These are phyloP conservation scores for Phytopythium kandeliae DNA, from an alignment of 352 stramenopile species.

Conservation along the genomic window DNA sequence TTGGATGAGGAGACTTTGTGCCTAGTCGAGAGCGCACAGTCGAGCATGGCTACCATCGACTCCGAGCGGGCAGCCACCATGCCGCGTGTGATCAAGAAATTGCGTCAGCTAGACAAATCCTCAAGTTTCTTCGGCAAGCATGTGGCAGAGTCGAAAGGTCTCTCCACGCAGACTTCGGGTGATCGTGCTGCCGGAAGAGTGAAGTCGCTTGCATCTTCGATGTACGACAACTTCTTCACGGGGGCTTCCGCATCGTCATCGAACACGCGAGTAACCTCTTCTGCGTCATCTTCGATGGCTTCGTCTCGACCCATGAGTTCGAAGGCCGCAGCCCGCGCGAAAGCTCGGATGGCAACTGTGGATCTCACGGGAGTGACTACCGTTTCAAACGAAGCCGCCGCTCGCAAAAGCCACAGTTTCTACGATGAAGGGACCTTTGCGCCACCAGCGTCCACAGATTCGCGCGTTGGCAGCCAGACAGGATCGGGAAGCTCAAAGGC, in stretches of 20 bases:
- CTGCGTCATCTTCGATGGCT: neutral
- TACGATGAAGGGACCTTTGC: slow-evolving; percentile 64
- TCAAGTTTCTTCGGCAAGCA: slow-evolving; percentile 52
- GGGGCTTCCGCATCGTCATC: neutral
- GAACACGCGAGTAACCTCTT: neutral
- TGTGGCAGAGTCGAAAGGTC: slow-evolving; percentile 7
- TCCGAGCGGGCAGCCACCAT: slow-evolving; percentile 69
- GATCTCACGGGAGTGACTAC: slow-evolving; percentile 41
- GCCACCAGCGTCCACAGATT: slow-evolving; percentile 11
- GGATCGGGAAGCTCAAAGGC: slow-evolving; percentile 30
- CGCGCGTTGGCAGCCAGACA: slow-evolving; percentile 11
- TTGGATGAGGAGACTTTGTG: slow-evolving; percentile 43
- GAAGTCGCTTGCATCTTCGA: neutral
- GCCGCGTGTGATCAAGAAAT: slow-evolving; percentile 52
- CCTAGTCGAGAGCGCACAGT: slow-evolving; percentile 49
- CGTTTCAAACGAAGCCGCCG: slow-evolving; percentile 36
- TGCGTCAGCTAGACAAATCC: slow-evolving; percentile 48
- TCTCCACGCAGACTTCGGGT: neutral
- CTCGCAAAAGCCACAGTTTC: slow-evolving; percentile 67
- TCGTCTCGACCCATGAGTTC: slow-evolving; percentile 24
- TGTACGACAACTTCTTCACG: slow-evolving; percentile 2
- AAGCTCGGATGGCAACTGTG: slow-evolving; percentile 25
- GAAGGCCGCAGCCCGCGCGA: slow-evolving; percentile 50
- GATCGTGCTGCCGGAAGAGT: neutral
- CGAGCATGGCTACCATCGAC: slow-evolving; percentile 37